phyloP scores from a whole-genome alignment of 495 filamentous ascomycete genomes.

The Neurospora sp. region DNA sequence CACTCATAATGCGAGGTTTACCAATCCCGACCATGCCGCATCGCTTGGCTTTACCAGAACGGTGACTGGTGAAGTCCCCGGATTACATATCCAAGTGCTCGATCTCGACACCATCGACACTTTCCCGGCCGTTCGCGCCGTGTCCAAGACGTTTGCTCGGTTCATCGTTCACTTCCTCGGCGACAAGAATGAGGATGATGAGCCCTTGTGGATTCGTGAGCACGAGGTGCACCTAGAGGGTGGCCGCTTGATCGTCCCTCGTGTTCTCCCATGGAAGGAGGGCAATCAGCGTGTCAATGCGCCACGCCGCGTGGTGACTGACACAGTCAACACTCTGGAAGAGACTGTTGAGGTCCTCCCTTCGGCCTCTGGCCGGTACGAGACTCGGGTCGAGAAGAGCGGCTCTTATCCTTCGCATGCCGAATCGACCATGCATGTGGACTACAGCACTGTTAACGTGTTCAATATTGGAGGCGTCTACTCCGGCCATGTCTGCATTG shows the following conservation, averaged over 20 bases:
- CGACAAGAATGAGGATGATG: background rate
- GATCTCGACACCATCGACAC: slow-evolving; percentile 24
- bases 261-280: slow-evolving; percentile 27
- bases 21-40: slow-evolving; percentile 27
- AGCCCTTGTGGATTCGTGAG: slow-evolving; percentile 23
- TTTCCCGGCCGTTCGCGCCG: background rate
- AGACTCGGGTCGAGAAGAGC: slow-evolving; percentile 1
- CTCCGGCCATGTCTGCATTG: slow-evolving; percentile 20
- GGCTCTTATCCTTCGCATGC: background rate
- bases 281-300: slow-evolving; percentile 30
- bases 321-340: slow-evolving; percentile 20
- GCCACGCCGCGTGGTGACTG: slow-evolving; percentile 23
- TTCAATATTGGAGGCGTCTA: slow-evolving; percentile 7
- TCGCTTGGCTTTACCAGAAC: slow-evolving; percentile 35
- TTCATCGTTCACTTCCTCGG: slow-evolving; percentile 3
- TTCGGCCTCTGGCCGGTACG: slow-evolving; percentile 5
- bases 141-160: slow-evolving; percentile 21
- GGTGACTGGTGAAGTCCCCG: slow-evolving; percentile 29
- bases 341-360: slow-evolving; percentile 18
- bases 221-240: slow-evolving; percentile 27
- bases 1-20: slow-evolving; percentile 14
- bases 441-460: slow-evolving; percentile 27
- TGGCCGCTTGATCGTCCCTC: slow-evolving; percentile 23
- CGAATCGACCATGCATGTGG: slow-evolving; percentile 17
- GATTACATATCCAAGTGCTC: slow-evolving; percentile 28